Evolutionary conservation across 805 yeast species (phyloP).

Genomic region (Yamadazyma takamatsuzukensis): DNA sequence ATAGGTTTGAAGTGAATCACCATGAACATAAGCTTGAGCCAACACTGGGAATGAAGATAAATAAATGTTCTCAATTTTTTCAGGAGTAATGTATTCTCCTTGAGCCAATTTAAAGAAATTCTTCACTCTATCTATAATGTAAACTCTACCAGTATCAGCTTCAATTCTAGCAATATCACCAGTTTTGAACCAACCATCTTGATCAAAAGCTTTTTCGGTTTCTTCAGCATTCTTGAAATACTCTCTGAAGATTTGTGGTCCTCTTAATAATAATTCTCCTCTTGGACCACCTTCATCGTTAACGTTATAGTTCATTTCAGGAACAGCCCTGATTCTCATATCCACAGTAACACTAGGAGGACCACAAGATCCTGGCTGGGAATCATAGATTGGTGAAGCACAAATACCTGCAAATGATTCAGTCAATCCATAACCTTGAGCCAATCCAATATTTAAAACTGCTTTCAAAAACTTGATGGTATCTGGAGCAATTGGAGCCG

Average conservation of each 20-base stretch:
- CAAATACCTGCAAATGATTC: conserved; percentile 60
- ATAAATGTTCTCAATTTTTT: conserved; percentile 65
- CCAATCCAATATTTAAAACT: conserved; percentile 51
- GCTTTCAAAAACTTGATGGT: conserved; percentile 60
- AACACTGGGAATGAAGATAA: conserved; percentile 47
- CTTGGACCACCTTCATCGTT: conserved; percentile 26
- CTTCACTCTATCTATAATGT: conserved; percentile 70
- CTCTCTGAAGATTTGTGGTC: conserved; percentile 53
- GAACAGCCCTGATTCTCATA: conserved; percentile 58
- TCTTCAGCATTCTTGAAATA: conserved; percentile 50
- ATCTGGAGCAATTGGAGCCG: conserved; percentile 69
- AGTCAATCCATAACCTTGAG: conserved; percentile 73
- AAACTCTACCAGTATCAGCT: conserved; percentile 41
- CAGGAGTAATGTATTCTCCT: conserved; percentile 67
- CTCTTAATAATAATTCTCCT: conserved; percentile 58
- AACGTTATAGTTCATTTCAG: conserved; percentile 52
- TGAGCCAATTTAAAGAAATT: conserved; percentile 65
- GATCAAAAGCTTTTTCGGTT: conserved; percentile 40
- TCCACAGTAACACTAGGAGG: conserved; percentile 51
- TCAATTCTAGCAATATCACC: conserved; percentile 47
- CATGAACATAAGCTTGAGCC: conserved; percentile 58
- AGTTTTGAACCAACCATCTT: conserved; percentile 55
- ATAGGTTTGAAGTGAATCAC: conserved; percentile 54
- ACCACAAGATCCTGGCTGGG: conserved; percentile 32
- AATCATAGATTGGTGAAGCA: conserved; percentile 39